These are phyloP conservation scores for Xerocomus spinulosus DNA, from an alignment of 768 basidiomycete species.

Conservation along the genomic window DNA sequence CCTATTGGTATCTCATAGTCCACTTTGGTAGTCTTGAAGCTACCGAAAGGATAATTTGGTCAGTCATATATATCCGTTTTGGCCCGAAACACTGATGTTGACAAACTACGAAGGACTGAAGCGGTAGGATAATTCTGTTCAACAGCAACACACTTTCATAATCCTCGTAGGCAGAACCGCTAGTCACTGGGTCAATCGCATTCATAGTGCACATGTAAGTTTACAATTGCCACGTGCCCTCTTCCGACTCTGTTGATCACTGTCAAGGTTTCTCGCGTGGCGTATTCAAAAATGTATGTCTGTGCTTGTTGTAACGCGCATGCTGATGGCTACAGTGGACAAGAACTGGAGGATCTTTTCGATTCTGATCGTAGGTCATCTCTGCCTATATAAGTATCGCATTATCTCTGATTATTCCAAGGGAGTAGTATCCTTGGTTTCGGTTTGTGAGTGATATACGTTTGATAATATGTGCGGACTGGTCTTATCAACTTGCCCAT, in stretches of 20 bases:
- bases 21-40: background rate
- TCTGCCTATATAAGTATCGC: background rate
- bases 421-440: background rate
- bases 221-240: background rate
- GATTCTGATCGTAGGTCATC: background rate
- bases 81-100: background rate
- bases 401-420: background rate
- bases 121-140: background rate
- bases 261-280: slow-evolving; percentile 1
- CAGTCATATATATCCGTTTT: background rate
- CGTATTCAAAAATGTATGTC: slow-evolving; percentile 1
- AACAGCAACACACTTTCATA: background rate
- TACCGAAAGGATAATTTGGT: background rate
- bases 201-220: slow-evolving; percentile 2
- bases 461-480: background rate
- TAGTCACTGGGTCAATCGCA: background rate
- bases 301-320: no score
- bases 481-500: background rate
- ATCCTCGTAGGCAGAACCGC: background rate
- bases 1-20: background rate
- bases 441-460: background rate
- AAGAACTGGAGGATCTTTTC: background rate
- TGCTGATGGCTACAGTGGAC: background rate
- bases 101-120: background rate
- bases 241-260: background rate